Base-by-base conservation (phyloP, 352 stramenopile species). In the Phytopythium oedochilum region DNA sequence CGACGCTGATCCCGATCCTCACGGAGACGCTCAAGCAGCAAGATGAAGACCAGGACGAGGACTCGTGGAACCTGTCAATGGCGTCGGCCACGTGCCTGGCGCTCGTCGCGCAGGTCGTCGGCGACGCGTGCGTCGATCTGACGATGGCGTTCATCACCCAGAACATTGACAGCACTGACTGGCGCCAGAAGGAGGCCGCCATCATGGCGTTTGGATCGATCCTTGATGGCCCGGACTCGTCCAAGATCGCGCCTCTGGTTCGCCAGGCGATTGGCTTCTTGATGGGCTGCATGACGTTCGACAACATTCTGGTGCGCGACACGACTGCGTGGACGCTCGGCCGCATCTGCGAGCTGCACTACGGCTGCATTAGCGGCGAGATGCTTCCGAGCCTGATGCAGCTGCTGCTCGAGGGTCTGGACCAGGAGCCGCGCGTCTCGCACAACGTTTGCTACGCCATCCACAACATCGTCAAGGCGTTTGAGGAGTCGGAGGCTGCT, bases 161-260 rank as follows among this genome's bases (percentile, higher is more conserved):
- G 53, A 97, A 98, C 63, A 98, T 99, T 49, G 79, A 97, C 55
- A 95, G 79, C 63, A 75, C 84, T 26, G 91, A 99, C 51, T 99
- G 97, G 97, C 88, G 89, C 34, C 71, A 89, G 35, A 96, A 97
- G 55, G 96, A 99, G 71, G 96, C 97, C 2, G 91, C 95, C 5
- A 97, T 98, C 36, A 98, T 99, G 92, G 94, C 95, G 6, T 99
- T 99, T 59, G 94, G 92, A 44, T 97, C 88, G 45, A 97, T 99
- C 53, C 63, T 99, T 4, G 94, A 98, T 34, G 96, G 96, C 43
- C 91, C 94, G 3, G 76, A 83, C 35, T 86, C 87, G n/a, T 70
- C 91, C 8, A 94, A 92, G 51, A 97, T 99, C 60, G 82, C 88
- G 7, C 78, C 79, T 25, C 80, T 94, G 39, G 95, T 99, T 28